Evolutionary conservation across 116 monocot species (phyloP).

Genomic region (Trichopus zeylanicus): DNA sequence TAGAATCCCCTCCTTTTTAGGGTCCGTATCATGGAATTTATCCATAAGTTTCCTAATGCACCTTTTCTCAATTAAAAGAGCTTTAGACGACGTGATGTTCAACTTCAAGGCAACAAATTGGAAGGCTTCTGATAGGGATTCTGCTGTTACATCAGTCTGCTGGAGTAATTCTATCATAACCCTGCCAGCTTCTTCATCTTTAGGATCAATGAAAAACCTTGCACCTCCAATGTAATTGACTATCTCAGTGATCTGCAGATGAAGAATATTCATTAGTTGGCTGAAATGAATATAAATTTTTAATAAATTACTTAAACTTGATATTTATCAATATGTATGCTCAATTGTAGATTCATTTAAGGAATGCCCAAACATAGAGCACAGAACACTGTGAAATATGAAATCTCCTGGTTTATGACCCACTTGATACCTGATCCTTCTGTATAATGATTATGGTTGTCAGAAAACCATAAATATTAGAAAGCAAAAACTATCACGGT

Average conservation of each 20-base stretch:
- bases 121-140: slow-evolving; percentile 45
- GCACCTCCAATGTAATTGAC: slow-evolving; percentile 32
- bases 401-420: too few species aligned
- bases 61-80: slow-evolving; percentile 77
- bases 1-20: slow-evolving; percentile 57
- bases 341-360: neutral
- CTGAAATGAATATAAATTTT: too few species aligned
- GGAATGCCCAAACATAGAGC: neutral
- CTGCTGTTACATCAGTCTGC: slow-evolving; percentile 44
- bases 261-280: too few species aligned
- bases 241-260: slow-evolving; percentile 47
- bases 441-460: too few species aligned
- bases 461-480: too few species aligned
- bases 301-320: neutral
- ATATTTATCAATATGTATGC: neutral
- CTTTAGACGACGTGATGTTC: slow-evolving; percentile 55
- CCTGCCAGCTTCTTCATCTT: slow-evolving; percentile 59
- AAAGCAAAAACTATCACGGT: too few species aligned
- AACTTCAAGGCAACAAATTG: slow-evolving; percentile 45
- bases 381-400: neutral
- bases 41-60: slow-evolving; percentile 59
- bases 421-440: too few species aligned
- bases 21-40: slow-evolving; percentile 23
- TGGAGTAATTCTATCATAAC: slow-evolving; percentile 47
- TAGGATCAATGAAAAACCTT: slow-evolving; percentile 58